phyloP scores from a whole-genome alignment of 2,329 filamentous ascomycete species.

The Stagonosporopsis vannaccii region DNA sequence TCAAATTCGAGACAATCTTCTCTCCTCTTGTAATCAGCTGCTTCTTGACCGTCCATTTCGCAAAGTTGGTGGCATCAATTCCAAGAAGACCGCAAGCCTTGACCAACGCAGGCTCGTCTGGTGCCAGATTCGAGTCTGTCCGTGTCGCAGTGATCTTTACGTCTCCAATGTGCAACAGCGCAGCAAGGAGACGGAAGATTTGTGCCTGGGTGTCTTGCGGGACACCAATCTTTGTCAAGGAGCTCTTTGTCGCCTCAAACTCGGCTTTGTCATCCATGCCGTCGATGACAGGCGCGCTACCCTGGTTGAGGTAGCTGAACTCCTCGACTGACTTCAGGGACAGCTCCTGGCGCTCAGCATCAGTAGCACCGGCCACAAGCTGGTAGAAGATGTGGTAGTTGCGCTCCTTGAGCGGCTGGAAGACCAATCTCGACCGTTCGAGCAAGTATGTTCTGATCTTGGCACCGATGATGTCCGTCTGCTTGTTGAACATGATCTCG shows the following conservation, averaged over 20 bases:
- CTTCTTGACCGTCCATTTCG: slow-evolving; percentile 99
- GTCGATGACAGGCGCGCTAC: slow-evolving; percentile 87
- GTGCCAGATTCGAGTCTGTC: slow-evolving; percentile 82
- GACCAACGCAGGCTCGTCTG: slow-evolving; percentile 81
- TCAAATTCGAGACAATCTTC: slow-evolving; percentile 96
- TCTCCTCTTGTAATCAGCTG: slow-evolving; percentile 95
- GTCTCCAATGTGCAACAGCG: slow-evolving; percentile 92
- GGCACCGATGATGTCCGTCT: slow-evolving; percentile 95
- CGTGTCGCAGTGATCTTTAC: slow-evolving; percentile 92
- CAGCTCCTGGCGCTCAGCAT: slow-evolving; percentile 80
- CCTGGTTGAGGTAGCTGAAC: slow-evolving; percentile 96
- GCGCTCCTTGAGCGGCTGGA: slow-evolving; percentile 95
- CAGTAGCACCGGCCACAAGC: slow-evolving; percentile 88
- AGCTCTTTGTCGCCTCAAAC: slow-evolving; percentile 86
- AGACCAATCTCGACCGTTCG: slow-evolving; percentile 93
- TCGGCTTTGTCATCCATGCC: slow-evolving; percentile 96
- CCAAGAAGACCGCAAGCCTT: slow-evolving; percentile 86
- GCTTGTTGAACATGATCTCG: slow-evolving; percentile 97
- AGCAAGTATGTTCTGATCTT: slow-evolving; percentile 96
- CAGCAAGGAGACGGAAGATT: slow-evolving; percentile 90
- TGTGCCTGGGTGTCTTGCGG: slow-evolving; percentile 74
- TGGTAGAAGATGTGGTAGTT: slow-evolving; percentile 99
- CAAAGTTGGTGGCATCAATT: slow-evolving; percentile 84
- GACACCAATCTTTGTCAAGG: slow-evolving; percentile 88
- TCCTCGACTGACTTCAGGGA: slow-evolving; percentile 83